Percentiles rank a stretch among this genome's conserved stretches.
Conservation (phyloP, 139 green algal species). For the Ettlia oleoabundans region DNA sequence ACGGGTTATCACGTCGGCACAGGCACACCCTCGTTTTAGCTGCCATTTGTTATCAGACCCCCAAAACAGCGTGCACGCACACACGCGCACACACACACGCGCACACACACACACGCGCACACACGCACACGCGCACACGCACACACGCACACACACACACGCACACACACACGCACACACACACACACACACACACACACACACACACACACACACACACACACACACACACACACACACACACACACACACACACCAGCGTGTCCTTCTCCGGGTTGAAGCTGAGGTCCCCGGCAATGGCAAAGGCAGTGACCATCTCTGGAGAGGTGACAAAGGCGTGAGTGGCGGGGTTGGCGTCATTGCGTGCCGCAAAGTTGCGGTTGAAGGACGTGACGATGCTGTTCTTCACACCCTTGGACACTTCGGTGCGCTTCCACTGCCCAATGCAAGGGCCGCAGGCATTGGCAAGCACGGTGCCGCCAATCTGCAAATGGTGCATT, state of each 20-base stretch:
- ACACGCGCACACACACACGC: too few species aligned
- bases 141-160: too few species aligned
- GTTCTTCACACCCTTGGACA: constrained; percentile 90
- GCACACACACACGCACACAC: too few species aligned
- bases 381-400: constrained; percentile 96
- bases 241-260: constrained; percentile 35
- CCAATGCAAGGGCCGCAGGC: constrained; percentile 95
- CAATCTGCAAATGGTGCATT: too few species aligned
- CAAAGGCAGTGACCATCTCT: constrained; percentile 90
- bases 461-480: constrained; percentile 95
- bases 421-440: constrained; percentile 95
- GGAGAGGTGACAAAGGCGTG: constrained; percentile 93
- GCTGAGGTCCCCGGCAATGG: constrained; percentile 88
- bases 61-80: too few species aligned
- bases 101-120: too few species aligned
- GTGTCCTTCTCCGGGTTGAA: constrained; percentile 96
- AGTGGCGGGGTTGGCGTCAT: constrained; percentile 94
- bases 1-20: too few species aligned
- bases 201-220: background rate
- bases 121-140: too few species aligned
- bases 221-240: background rate
- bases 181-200: too few species aligned
- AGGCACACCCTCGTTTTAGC: too few species aligned
- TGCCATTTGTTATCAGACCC: too few species aligned
- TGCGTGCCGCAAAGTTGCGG: constrained; percentile 94